Percentiles rank a stretch among this genome's conserved stretches.
Conservation (phyloP, 345 rosid genomes). For the Brassica juncea region DNA sequence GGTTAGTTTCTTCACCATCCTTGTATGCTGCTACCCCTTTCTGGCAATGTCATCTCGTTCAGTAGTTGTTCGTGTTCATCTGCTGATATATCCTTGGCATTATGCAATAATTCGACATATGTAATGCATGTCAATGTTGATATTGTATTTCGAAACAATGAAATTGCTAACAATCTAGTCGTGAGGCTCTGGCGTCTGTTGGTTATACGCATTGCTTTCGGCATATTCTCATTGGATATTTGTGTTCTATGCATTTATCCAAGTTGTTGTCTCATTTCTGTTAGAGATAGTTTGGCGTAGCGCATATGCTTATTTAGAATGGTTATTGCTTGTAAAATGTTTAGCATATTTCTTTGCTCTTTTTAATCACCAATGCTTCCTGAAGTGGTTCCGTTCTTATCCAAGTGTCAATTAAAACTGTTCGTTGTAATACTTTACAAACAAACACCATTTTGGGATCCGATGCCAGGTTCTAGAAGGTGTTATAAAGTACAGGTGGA, state of each 20-base stretch:
- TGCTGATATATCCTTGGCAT: background rate
- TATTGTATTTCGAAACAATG: background rate
- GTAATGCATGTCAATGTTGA: background rate
- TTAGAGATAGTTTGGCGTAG: background rate
- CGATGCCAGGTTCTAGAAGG: constrained; percentile 86
- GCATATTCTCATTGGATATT: background rate
- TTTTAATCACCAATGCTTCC: background rate
- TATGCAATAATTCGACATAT: background rate
- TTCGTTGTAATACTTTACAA: constrained; percentile 8
- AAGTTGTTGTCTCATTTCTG: background rate
- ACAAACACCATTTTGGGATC: constrained; percentile 11
- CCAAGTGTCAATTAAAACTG: background rate
- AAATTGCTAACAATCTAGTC: constrained; percentile 4
- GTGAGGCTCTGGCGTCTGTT: constrained; percentile 15
- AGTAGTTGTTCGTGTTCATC: background rate
- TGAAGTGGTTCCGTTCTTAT: background rate
- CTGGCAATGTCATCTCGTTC: background rate
- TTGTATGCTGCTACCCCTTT: background rate
- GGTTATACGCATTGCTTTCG: background rate
- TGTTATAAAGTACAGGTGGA: constrained; percentile 98
- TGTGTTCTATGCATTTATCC: constrained; percentile 5
- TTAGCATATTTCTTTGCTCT: background rate
- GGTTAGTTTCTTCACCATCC: constrained; percentile 47
- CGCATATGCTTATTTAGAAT: background rate
- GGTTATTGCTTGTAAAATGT: background rate